A percentile compares a stretch with the other conserved stretches of the same genome.
phyloP scores from a whole-genome alignment of 352 stramenopile genomes.

The Saprolegnia parasitica region DNA sequence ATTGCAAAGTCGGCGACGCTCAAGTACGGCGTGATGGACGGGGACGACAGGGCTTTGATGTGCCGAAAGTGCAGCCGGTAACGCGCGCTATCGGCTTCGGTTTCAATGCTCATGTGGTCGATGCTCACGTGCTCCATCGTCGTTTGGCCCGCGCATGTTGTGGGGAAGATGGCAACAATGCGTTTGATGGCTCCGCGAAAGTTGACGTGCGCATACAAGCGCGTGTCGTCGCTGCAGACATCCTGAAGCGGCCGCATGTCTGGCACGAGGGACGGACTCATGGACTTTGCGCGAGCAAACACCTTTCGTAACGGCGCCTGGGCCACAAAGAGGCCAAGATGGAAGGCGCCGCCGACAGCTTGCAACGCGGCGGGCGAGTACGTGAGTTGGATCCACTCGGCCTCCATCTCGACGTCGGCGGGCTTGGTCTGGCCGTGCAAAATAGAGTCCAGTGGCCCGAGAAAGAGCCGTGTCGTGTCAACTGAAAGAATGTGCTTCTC shows the following conservation, averaged over 20 bases:
- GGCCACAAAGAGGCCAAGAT: conserved; percentile 48
- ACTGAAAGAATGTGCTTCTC: conserved; percentile 41
- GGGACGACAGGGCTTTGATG: conserved; percentile 31
- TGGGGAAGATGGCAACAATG: conserved; percentile 47
- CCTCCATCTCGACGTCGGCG: conserved; percentile 67
- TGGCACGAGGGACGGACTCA: neutral
- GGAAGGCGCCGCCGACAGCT: conserved; percentile 52
- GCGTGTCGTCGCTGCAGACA: neutral
- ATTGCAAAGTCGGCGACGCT: conserved; percentile 51
- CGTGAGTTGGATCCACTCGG: conserved; percentile 69
- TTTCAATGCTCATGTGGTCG: conserved; percentile 55
- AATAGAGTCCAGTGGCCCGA: conserved; percentile 41
- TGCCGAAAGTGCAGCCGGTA: conserved; percentile 53
- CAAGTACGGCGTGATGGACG: conserved; percentile 37
- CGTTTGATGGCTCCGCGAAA: conserved; percentile 66
- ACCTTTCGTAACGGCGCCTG: neutral
- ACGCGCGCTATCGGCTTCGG: conserved; percentile 44
- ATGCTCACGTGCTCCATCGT: conserved; percentile 59
- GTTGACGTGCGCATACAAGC: conserved; percentile 31
- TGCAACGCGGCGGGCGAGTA: conserved; percentile 61
- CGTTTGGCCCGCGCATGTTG: conserved; percentile 32
- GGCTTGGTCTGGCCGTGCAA: conserved; percentile 32
- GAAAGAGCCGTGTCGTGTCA: conserved; percentile 66
- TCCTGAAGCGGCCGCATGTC: neutral
- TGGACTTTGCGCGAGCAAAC: conserved; percentile 10